These are phyloP conservation scores for Penicillium goetzii DNA, from an alignment of 495 filamentous ascomycete species.

Conservation along the genomic window DNA sequence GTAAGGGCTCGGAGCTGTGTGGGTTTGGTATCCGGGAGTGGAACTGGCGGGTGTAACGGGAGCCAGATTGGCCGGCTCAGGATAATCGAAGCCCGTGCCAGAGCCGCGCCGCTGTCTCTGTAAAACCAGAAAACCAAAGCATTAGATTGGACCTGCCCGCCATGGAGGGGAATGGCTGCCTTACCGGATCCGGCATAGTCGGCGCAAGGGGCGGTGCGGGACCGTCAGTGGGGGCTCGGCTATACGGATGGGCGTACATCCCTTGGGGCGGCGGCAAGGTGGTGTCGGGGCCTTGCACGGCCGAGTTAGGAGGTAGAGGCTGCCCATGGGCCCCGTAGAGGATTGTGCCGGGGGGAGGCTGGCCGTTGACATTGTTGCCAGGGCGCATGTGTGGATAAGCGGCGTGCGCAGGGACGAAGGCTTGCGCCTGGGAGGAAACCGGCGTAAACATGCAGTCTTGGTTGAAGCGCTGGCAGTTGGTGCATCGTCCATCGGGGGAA, in stretches of 20 bases:
- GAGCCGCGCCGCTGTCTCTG: conserved; percentile 55
- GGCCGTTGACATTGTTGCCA: conserved; percentile 42
- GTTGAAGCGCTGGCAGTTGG: conserved; percentile 78
- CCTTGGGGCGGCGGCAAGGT: conserved; percentile 55
- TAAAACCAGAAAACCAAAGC: conserved; percentile 18
- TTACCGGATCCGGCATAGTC: conserved; percentile 52
- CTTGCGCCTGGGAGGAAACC: conserved; percentile 80
- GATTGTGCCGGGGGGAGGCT: conserved; percentile 43
- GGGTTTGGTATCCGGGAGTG: conserved; percentile 52
- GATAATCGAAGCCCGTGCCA: conserved; percentile 55
- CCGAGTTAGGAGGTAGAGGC: conserved; percentile 63
- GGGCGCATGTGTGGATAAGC: conserved; percentile 63
- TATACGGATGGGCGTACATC: conserved; percentile 46
- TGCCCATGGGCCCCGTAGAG: conserved; percentile 80
- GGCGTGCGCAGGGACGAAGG: conserved; percentile 80
- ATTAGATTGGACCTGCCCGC: conserved; percentile 26
- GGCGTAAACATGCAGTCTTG: conserved; percentile 88
- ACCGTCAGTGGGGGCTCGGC: conserved; percentile 41
- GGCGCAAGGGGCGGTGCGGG: conserved; percentile 45
- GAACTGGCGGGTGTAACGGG: conserved; percentile 56
- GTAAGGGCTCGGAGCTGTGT: conserved; percentile 51
- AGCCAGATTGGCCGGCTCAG: conserved; percentile 58
- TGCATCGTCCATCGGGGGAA: conserved; percentile 76
- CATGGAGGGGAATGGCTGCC: conserved; percentile 34
- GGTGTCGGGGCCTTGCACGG: conserved; percentile 49